These are phyloP conservation scores for Irpex lacteus DNA, from an alignment of 1,284 basidiomycete genomes.

Conservation along the genomic window DNA sequence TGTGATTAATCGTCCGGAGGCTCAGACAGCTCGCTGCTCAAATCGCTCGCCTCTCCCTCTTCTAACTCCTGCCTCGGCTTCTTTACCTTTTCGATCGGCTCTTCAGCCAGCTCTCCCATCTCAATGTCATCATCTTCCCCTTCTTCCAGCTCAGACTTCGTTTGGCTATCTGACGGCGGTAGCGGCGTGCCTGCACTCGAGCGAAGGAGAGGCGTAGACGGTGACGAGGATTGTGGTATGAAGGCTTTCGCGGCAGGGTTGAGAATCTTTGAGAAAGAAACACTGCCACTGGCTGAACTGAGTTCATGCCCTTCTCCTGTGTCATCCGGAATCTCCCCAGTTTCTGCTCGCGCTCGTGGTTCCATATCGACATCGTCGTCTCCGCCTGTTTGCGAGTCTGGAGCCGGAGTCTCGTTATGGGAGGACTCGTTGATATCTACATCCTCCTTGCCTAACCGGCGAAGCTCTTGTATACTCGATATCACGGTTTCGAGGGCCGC, in stretches of 20 bases:
- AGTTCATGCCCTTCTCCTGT: conserved; percentile 2
- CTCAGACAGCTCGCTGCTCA: conserved; percentile 72
- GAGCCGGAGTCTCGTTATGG: conserved; percentile 35
- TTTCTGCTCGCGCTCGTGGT: conserved; percentile 10
- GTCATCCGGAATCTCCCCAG: conserved; percentile 11
- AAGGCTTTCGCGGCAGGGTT: conserved; percentile 36
- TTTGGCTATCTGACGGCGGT: conserved; percentile 22
- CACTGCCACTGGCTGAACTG: conserved; percentile 31
- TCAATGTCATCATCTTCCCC: conserved; percentile 59
- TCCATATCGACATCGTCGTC: conserved; percentile 17
- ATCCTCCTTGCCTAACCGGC: conserved; percentile 55
- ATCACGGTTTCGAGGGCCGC: conserved; percentile 64
- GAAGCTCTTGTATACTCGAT: conserved; percentile 54
- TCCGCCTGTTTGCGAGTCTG: conserved; percentile 36
- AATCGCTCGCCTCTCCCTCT: conserved; percentile 76
- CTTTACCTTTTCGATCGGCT: conserved; percentile 49
- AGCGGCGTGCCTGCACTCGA: conserved; percentile 24
- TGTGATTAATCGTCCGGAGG: conserved; percentile 52
- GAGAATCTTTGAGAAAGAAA: conserved; percentile 33
- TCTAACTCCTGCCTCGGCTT: conserved; percentile 65
- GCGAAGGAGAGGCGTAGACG: conserved; percentile 14
- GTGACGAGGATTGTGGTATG: conserved; percentile 25
- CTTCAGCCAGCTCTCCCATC: conserved; percentile 83
- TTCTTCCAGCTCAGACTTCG: conserved; percentile 32
- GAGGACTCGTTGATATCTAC: conserved; percentile 43